Percentiles rank a stretch among this genome's conserved stretches.
Evolutionary conservation across 305 asterid species (phyloP).

Genomic region (Fraxinus latifolia): DNA sequence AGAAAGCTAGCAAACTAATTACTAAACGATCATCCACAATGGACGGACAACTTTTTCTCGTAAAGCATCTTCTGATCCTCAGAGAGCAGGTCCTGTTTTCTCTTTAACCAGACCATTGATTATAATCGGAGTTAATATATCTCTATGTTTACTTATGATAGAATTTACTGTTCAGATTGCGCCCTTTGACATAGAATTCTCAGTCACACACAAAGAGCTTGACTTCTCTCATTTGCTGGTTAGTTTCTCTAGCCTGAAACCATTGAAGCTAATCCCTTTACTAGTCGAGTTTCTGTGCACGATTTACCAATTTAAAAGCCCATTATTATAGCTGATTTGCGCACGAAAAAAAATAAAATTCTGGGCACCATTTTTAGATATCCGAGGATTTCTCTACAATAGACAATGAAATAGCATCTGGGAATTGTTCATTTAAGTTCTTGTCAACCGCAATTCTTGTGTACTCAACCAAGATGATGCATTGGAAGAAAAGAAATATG

Average conservation of each 20-base stretch:
- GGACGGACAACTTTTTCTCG: conserved; percentile 94
- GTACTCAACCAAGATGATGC: background rate
- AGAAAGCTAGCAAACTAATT: conserved; percentile 94
- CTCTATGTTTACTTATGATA: conserved; percentile 29
- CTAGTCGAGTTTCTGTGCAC: conserved; percentile 13
- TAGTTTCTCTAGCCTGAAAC: conserved; percentile 25
- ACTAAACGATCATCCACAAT: conserved; percentile 69
- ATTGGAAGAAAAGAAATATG: conserved; percentile 9
- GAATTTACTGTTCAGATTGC: conserved; percentile 71
- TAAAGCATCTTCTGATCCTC: conserved; percentile 86
- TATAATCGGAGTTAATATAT: conserved; percentile 3
- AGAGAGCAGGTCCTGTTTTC: conserved; percentile 75
- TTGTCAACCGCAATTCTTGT: background rate
- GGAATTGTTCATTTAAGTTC: background rate
- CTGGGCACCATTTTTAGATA: background rate
- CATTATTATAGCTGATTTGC: conserved; percentile 14
- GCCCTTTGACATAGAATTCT: conserved; percentile 95
- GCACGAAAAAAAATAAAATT: background rate
- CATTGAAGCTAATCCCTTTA: conserved; percentile 11
- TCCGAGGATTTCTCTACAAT: background rate
- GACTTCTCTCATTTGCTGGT: conserved; percentile 99
- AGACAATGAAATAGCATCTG: conserved; percentile 9
- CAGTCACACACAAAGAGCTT: conserved; percentile 97
- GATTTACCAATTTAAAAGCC: conserved; percentile 12
- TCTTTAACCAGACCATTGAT: conserved; percentile 19